Conservation (phyloP, 2,329 filamentous ascomycete genomes). For the Exserohilum turcica region DNA sequence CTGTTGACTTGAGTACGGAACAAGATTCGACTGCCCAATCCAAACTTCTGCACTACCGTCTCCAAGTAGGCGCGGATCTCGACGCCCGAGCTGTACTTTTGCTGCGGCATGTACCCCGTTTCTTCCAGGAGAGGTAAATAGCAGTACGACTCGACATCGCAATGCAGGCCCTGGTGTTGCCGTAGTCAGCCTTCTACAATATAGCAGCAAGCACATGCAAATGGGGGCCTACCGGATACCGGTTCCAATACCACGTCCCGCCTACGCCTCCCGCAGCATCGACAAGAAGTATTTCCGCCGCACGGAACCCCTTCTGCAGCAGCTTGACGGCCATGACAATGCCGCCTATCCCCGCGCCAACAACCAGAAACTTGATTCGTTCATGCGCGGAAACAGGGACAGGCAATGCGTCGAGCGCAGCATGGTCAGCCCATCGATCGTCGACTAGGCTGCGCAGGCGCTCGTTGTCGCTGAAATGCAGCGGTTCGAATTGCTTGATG, state of each 20-base stretch:
- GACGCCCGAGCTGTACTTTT: slow-evolving; percentile 50
- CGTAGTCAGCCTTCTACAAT: background rate
- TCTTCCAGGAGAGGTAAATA: slow-evolving; percentile 66
- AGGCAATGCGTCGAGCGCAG: slow-evolving; percentile 15
- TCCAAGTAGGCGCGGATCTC: slow-evolving; percentile 54
- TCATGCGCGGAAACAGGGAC: slow-evolving; percentile 8
- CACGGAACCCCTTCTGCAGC: slow-evolving; percentile 41
- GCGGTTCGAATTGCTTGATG: slow-evolving; percentile 16
- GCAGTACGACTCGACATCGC: slow-evolving; percentile 63
- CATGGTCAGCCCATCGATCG: slow-evolving; percentile 24
- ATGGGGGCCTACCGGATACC: slow-evolving; percentile 18
- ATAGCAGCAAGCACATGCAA: too few relatives aligned
- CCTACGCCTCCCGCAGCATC: slow-evolving; percentile 54
- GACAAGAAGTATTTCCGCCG: slow-evolving; percentile 46
- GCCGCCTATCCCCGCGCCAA: slow-evolving; percentile 51
- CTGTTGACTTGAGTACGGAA: slow-evolving; percentile 48
- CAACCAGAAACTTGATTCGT: slow-evolving; percentile 37
- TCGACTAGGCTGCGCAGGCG: slow-evolving; percentile 17
- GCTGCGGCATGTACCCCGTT: slow-evolving; percentile 60
- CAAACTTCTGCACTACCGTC: slow-evolving; percentile 29
- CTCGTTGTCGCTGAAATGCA: slow-evolving; percentile 18
- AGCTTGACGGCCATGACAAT: slow-evolving; percentile 48
- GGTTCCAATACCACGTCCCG: slow-evolving; percentile 56
- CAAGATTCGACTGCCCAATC: slow-evolving; percentile 47
- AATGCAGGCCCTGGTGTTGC: slow-evolving; percentile 42